Conservation (phyloP, 2,329 filamentous ascomycete genomes). For the Reticulascus tulasneorum region DNA sequence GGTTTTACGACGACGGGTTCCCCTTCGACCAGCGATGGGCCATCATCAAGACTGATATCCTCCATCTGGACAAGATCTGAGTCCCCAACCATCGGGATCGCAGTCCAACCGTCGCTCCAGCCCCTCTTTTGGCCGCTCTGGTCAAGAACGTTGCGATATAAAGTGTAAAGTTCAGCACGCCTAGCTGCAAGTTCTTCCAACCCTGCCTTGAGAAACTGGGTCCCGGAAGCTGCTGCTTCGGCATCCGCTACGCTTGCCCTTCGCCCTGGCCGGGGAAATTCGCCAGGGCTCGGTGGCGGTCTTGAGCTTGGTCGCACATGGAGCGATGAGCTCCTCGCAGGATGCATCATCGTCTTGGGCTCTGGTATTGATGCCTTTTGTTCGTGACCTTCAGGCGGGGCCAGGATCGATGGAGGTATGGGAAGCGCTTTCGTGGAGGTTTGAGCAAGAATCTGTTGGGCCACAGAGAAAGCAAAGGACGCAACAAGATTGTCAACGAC, state of each 20-base stretch:
- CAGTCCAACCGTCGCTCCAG: constrained; percentile 75
- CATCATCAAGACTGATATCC: constrained; percentile 51
- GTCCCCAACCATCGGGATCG: constrained; percentile 48
- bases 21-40: constrained; percentile 18
- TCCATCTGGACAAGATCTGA: constrained; percentile 47
- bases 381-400: constrained; percentile 45
- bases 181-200: constrained; percentile 78
- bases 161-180: constrained; percentile 74
- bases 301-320: constrained; percentile 34
- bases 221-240: constrained; percentile 31
- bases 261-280: constrained; percentile 47
- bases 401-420: constrained; percentile 57
- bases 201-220: constrained; percentile 57
- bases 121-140: constrained; percentile 65
- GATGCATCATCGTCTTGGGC: constrained; percentile 68
- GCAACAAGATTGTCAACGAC: constrained; percentile 70
- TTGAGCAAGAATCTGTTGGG: constrained; percentile 72
- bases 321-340: constrained; percentile 60
- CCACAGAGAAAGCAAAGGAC: constrained; percentile 73
- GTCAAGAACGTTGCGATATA: constrained; percentile 77
- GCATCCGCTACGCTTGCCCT: constrained; percentile 32
- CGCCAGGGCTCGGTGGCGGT: constrained; percentile 43
- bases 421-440: constrained; percentile 66
- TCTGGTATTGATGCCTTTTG: constrained; percentile 61
- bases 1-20: constrained; percentile 10